These are phyloP conservation scores for Termitomyces eurrhizus DNA, from an alignment of 768 basidiomycete species.

Conservation along the genomic window DNA sequence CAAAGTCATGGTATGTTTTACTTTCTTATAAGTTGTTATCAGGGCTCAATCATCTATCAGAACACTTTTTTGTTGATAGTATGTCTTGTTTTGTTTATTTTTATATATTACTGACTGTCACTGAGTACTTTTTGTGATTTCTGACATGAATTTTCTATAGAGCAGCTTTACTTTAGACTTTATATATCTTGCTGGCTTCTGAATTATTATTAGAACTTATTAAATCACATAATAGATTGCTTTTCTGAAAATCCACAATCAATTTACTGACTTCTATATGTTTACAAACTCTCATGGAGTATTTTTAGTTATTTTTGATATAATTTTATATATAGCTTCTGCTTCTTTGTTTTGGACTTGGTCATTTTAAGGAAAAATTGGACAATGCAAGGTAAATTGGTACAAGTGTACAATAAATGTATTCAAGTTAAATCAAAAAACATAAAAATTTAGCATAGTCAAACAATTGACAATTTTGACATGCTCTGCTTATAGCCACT, in stretches of 20 bases:
- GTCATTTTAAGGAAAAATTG: not conserved
- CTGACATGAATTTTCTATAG: too few relatives aligned
- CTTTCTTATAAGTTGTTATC: too few relatives aligned
- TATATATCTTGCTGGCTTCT: not conserved
- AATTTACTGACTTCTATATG: not conserved
- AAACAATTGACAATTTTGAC: not conserved
- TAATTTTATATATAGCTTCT: not conserved
- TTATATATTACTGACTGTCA: too few relatives aligned
- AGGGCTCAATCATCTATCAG: too few relatives aligned
- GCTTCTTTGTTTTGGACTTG: not conserved
- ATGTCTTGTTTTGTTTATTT: not conserved
- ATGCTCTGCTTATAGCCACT: not conserved
- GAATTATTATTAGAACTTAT: not conserved
- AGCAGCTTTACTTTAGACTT: not conserved
- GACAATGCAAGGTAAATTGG: too few relatives aligned
- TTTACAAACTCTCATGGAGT: not conserved
- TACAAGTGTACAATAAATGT: not conserved
- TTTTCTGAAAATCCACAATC: not conserved
- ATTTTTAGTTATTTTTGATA: not conserved
- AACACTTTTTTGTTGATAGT: too few relatives aligned
- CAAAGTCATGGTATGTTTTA: too few relatives aligned
- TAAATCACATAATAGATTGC: not conserved
- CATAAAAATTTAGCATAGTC: not conserved
- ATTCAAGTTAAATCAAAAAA: not conserved
- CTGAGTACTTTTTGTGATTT: too few relatives aligned